phyloP scores from a whole-genome alignment of 768 basidiomycete species.

The Psilocybe azurescens region DNA sequence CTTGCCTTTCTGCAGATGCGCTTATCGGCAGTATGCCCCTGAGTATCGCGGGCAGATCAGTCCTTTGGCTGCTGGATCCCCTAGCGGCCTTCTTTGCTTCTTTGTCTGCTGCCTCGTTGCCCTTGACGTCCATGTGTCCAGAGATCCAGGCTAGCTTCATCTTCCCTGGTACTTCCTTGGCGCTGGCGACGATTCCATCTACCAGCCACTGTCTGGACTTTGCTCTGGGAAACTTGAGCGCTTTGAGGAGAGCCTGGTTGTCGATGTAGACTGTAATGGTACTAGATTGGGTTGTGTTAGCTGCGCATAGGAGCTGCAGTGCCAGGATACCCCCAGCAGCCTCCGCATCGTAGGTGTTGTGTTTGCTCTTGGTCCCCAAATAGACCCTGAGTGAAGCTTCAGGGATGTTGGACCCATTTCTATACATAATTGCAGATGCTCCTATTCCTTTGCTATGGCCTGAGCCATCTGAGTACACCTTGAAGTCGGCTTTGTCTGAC shows the following conservation, averaged over 20 bases:
- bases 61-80: too few species aligned
- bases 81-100: background rate
- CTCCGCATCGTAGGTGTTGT: background rate
- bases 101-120: constrained; percentile 1
- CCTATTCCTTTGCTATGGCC: background rate
- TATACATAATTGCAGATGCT: background rate
- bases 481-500: background rate
- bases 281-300: background rate
- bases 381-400: background rate
- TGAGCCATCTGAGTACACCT: constrained; percentile 5
- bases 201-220: too few species aligned
- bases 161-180: too few species aligned
- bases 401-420: background rate
- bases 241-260: too few species aligned
- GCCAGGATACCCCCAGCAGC: background rate
- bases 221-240: too few species aligned
- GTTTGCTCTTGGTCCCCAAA: background rate
- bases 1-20: background rate
- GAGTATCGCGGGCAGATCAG: background rate
- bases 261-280: too few species aligned
- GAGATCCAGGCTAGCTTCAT: constrained; percentile 1
- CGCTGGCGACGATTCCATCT: too few species aligned
- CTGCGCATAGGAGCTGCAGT: background rate
- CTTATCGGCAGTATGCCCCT: background rate
- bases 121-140: background rate